These are phyloP conservation scores for Phlebopus sp. DNA, from an alignment of 1,284 basidiomycete genomes.

Conservation along the genomic window DNA sequence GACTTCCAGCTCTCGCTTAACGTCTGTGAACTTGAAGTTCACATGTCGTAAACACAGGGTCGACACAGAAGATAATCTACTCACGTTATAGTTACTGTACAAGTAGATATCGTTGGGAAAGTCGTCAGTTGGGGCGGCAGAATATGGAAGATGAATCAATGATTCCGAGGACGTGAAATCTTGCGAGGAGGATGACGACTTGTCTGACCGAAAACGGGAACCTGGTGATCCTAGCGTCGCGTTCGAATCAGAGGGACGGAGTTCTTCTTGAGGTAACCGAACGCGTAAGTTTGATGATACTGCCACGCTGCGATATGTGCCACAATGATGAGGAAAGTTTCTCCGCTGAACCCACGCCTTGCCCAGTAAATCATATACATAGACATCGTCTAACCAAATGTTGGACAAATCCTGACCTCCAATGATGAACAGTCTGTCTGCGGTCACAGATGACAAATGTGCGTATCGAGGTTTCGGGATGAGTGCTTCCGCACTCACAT, in stretches of 20 bases:
- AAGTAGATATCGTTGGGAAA: conserved; percentile 77
- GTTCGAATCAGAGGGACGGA: conserved; percentile 37
- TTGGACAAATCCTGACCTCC: conserved; percentile 92
- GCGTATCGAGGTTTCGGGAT: conserved; percentile 84
- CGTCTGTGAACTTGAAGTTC: conserved; percentile 77
- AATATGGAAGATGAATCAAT: conserved; percentile 72
- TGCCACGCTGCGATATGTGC: conserved; percentile 89
- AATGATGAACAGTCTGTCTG: conserved; percentile 85
- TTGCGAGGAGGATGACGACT: conserved; percentile 33
- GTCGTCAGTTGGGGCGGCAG: conserved; percentile 65
- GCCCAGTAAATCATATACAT: conserved; percentile 75
- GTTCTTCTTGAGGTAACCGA: conserved; percentile 64
- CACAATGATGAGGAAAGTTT: conserved; percentile 85
- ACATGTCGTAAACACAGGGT: conserved; percentile 17
- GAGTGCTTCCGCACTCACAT: conserved; percentile 41
- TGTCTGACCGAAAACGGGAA: conserved; percentile 53
- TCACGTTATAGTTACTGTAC: conserved; percentile 87
- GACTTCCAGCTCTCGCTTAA: conserved; percentile 88
- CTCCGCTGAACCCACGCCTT: conserved; percentile 77
- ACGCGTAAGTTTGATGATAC: conserved; percentile 69
- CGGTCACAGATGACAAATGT: conserved; percentile 82
- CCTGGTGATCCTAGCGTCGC: conserved; percentile 53
- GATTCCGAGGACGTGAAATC: conserved; percentile 57
- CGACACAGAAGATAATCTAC: conserved; percentile 27
- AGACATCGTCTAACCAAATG: conserved; percentile 89